Percentiles rank a stretch among this genome's conserved stretches.
Evolutionary conservation across 306 rosid species (phyloP).

Genomic region (Astragalus membranaceus): DNA sequence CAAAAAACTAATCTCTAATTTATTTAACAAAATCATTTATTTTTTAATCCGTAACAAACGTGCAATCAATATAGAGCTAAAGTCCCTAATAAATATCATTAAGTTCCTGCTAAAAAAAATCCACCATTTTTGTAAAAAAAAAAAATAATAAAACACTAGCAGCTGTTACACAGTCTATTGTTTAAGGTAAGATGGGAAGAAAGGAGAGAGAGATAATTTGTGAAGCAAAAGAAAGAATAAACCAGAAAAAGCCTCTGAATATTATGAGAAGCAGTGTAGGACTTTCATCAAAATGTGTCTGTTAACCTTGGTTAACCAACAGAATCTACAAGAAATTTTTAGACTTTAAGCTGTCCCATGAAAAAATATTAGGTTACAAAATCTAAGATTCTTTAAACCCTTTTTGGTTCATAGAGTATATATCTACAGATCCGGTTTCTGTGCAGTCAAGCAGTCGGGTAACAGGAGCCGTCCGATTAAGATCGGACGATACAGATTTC

Average conservation of each 20-base stretch:
- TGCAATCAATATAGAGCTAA: too few species aligned
- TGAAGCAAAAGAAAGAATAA: background rate
- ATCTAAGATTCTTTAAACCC: background rate
- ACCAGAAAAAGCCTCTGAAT: slow-evolving; percentile 7
- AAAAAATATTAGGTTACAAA: background rate
- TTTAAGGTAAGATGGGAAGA: background rate
- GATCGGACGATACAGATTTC: too few species aligned
- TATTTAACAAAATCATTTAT: too few species aligned
- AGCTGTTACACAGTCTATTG: background rate
- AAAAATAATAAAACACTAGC: background rate
- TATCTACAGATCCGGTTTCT: too few species aligned
- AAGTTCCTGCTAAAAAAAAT: too few species aligned
- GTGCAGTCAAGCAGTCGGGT: too few species aligned
- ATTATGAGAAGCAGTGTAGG: too few species aligned
- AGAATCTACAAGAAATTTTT: background rate
- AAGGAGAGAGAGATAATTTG: background rate
- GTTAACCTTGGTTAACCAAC: background rate
- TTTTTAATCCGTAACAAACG: too few species aligned
- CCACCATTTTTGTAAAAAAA: too few species aligned
- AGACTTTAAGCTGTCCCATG: background rate
- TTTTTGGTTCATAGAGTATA: background rate
- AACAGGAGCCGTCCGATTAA: too few species aligned
- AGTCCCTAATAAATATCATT: too few species aligned
- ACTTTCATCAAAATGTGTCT: slow-evolving; percentile 1
- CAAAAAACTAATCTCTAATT: too few species aligned